Base-by-base conservation (phyloP, 2,329 filamentous ascomycete species). In the Rhinocladiella similis region DNA sequence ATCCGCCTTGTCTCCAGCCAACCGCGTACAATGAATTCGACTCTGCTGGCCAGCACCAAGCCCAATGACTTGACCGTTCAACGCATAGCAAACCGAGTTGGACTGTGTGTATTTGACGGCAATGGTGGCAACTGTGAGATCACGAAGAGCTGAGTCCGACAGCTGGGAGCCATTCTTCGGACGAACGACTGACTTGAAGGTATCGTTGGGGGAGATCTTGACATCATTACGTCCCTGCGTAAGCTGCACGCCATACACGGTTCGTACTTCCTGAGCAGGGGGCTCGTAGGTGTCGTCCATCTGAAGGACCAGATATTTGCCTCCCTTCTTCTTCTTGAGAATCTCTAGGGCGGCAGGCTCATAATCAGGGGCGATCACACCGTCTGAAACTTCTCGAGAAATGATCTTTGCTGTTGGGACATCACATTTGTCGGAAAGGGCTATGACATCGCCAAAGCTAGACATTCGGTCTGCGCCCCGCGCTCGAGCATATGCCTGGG, bases 81-180 rank as follows among this genome's bases (percentile, higher is more conserved):
- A 81, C 53, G 94, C 92, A 72, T 97, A 99, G 83, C 93, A 97
- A 63, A 99, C 94, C 22, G 92, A 97, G 84, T 99, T 99, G 71
- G 91, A 96, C 78, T 99, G 92, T 1, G 94, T 99, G 80, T 96
- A 99, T 79, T 99, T 99, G 68, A 97, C 83, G 33, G 94, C 91
- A 70, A 99, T 97, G 54, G 94, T 99, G 53, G 94, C 94, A 46
- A 99, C 88, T 25, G 93, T 92, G 63, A 99, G 80, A 70, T 99
- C 94, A 60, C 93, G 87, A 60, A 93, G 82, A 50, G 94, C 94
- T 54, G 84, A 82, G 68, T 94, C 90, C 38, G 92, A 84, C 18
- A 99, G 83, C 16, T 83, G 74, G 38, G 79, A 75, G 50, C 85
- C 81, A 66, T 90, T 86, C 79, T 96, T 95, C 62, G 93, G 92